Conservation (phyloP, 2,329 filamentous ascomycete genomes). For the Penicillium sp. region DNA sequence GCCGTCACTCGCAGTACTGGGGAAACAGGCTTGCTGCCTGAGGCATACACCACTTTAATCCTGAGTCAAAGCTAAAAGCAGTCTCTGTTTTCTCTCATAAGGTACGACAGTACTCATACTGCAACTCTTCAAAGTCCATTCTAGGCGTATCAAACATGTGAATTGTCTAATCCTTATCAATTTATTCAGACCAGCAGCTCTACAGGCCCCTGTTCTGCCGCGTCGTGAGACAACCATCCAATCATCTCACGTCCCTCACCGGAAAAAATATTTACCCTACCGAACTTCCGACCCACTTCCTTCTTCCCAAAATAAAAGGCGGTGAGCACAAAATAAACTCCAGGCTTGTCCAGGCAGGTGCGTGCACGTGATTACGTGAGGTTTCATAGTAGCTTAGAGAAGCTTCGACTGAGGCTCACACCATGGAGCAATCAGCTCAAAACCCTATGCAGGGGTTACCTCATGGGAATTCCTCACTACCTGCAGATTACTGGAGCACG, state of each 20-base stretch:
- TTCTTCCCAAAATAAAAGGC: constrained; percentile 8
- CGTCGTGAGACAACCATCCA: constrained; percentile 1
- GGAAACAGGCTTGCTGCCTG: constrained; percentile 16
- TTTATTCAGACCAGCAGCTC: constrained; percentile 10
- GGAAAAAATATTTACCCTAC: constrained; percentile 3
- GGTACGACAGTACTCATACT: constrained; percentile 14
- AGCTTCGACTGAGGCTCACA: constrained; percentile 14
- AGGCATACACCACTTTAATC: constrained; percentile 14
- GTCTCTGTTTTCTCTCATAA: constrained; percentile 6
- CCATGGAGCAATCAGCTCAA: constrained; percentile 38
- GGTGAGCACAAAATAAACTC: constrained; percentile 5
- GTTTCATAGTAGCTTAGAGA: constrained; percentile 6
- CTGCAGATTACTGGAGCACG: constrained; percentile 39
- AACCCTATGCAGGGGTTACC: constrained; percentile 31
- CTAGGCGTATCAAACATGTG: constrained; percentile 9
- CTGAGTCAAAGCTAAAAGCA: neutral
- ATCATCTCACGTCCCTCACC: constrained; percentile 2
- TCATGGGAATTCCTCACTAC: constrained; percentile 27
- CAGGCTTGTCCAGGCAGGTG: neutral
- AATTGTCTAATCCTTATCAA: constrained; percentile 16
- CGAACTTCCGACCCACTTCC: neutral
- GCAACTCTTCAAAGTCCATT: neutral
- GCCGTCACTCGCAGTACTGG: constrained; percentile 17
- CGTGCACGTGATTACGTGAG: constrained; percentile 12
- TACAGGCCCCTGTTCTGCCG: constrained; percentile 8